Evolutionary conservation across 257 asterid genomes (phyloP), one percentile per base, ranked within the genome.

Genomic region (Solanum paucissectum): DNA sequence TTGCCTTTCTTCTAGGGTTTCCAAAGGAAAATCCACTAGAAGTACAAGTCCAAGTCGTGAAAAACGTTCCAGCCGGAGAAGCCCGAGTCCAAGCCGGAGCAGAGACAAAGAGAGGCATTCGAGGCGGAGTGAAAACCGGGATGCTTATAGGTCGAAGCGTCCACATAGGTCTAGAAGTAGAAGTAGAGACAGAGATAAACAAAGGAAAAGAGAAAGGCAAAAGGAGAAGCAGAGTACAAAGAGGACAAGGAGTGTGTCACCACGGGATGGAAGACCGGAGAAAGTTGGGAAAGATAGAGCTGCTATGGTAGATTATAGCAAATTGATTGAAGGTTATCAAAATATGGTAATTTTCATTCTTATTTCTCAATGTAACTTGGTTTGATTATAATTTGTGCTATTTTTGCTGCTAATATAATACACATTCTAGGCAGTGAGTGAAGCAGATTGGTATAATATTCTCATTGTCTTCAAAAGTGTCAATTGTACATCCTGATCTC

Each of bases 311-410:
- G 97, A 95, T 90, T 94, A 84, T 89, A 93, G 90, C 32, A 92
- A 92, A 49, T 46, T 87, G 91, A 95, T 95, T 87, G 91, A 92
- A 87, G 99, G 97, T 60, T 96, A 93, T 90, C 94, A 92, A 68
- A 90, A 83, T 29, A 94, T 95, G 99, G 99, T 96, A 90, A 87
- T 92, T 75, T 37, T 12, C 83, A 23, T 38, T n/a, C 18, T n/a
- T 40, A 42, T 13, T 44, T 79, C 40, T 79, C 66, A 44, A 79
- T 44, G 12, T 44, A 13, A 16, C 38, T 16, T 79, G 84, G 49
- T 27, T 74, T 79, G 37, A 2, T 79, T 79, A 44, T 77, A 77
- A 25, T 77, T 77, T 77, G 25, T 77, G 84, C 84, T 27, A 42
- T 25, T 42, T 77, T 79, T 79, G 84, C 64, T 42, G 58, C 37